Evolutionary conservation across 345 rosid species (phyloP), one percentile per base, ranked within the genome.

Genomic region (Eucalyptus pumila): DNA sequence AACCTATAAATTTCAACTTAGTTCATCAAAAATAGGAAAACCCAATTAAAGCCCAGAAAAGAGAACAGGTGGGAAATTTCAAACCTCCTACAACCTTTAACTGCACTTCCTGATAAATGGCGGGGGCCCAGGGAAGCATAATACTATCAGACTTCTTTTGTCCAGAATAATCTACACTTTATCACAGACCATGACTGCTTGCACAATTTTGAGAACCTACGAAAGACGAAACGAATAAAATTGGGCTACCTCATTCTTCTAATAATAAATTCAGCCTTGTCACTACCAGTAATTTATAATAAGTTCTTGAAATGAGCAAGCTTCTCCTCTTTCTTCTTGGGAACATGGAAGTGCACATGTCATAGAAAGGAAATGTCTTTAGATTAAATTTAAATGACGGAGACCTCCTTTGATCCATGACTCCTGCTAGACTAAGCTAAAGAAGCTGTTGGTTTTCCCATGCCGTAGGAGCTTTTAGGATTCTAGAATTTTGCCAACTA

Each of bases 91-190:
- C 89, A 90, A 94, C 98, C 92, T 91, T 92, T 76, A 97, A 92
- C 92, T 95, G 95, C 92, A 94, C 93, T 94, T 95, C 97, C 92
- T 97, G 99, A 93, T 95, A 93, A 90, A 96, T 91, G 83, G 93
- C 90, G 80, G 96, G 98, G 88, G 92, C 94, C 99, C 98, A 94
- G 8, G 98, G 99, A 91, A 94, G 95, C 67, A 95, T 92, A 93
- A 96, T 89, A 65, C 87, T 90, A 60, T 88, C 91, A 87, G 94
- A 72, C 69, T 92, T 91, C 89, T 90, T 48, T 72, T 89, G 86
- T 94, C 95, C 89, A 93, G 87, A 90, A 87, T 88, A 90, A 97
- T 94, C 86, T 91, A 93, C 88, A 96, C 96, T 93, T 90, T 93
- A 83, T 96, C 93, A 91, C 99, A 96, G 72, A 96, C 96, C 92